A percentile compares a stretch with the other conserved stretches of the same genome.
Conservation (phyloP, 1,284 basidiomycete species). For the Leucoagaricus sp. region DNA sequence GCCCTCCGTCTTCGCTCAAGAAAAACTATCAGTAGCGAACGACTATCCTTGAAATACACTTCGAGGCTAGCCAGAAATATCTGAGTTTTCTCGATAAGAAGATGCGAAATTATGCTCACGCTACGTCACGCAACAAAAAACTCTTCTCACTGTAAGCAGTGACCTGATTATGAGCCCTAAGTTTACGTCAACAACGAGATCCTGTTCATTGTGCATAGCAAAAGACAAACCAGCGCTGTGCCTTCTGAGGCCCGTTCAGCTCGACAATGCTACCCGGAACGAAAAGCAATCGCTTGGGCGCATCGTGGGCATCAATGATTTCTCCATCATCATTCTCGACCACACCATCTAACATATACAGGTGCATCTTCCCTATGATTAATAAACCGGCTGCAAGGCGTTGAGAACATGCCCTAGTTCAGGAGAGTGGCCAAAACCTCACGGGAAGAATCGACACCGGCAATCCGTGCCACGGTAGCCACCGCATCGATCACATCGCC, state of each 20-base stretch:
- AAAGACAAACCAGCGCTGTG: slow-evolving; percentile 70
- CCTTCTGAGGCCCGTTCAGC: slow-evolving; percentile 73
- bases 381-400: slow-evolving; percentile 71
- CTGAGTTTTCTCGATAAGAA: neutral
- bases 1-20: slow-evolving; percentile 67
- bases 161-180: slow-evolving; percentile 80
- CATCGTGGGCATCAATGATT: slow-evolving; percentile 87
- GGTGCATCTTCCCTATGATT: slow-evolving; percentile 81
- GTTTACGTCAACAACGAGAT: neutral
- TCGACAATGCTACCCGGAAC: slow-evolving; percentile 85
- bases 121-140: slow-evolving; percentile 89
- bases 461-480: slow-evolving; percentile 81
- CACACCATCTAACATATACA: slow-evolving; percentile 94
- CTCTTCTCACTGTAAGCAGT: slow-evolving; percentile 79
- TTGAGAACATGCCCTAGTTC: neutral
- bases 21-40: slow-evolving; percentile 82
- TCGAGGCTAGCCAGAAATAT: slow-evolving; percentile 60
- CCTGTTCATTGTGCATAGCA: neutral
- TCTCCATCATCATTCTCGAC: slow-evolving; percentile 88
- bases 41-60: slow-evolving; percentile 87
- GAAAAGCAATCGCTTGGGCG: slow-evolving; percentile 80
- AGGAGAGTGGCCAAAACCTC: slow-evolving; percentile 28
- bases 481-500: slow-evolving; percentile 94
- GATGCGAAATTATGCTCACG: slow-evolving; percentile 48
- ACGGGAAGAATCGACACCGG: slow-evolving; percentile 89